Evolutionary conservation across 352 stramenopile species (phyloP), one percentile per base, ranked within the genome.

Genomic region (Peronosclerospora sorghi): DNA sequence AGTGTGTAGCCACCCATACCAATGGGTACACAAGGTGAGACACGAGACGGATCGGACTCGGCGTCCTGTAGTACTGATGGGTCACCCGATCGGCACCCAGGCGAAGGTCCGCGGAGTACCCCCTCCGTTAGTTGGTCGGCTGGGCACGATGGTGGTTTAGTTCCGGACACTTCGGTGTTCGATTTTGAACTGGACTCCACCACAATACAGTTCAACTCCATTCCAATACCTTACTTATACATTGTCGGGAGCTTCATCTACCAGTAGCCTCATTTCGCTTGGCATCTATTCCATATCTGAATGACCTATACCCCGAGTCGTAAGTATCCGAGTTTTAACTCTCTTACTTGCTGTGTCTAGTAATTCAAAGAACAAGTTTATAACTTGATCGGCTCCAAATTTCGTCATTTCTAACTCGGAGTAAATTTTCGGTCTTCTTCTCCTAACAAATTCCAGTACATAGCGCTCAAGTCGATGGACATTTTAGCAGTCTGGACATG

Each of bases 381-480:
- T 29, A 1, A 76, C 79, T 40, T 70, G 57, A 35, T 73, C 56
- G 5, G 78, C 72, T 6, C 74, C 78, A 38, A 86, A 86, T 15
- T 36, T 43, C 23, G 23, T 35, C 74, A 87, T 85, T 45, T 86
- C 60, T 1, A 38, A 54, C 27, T 68, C 55, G 1, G 67, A 71
- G 48, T 71, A 86, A 4, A 69, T 32, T 35, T 45, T 34, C 58
- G 70, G 46, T 90, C 78, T 10, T 71, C 69, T 26, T 60, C 41
- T 5, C 73, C 74, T 12, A 83, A 48, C 23, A 91, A 44, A 41
- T 87, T 86, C 75, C 76, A 91, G 60, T 91, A 91, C 79, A 87
- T 91, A 47, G 75, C 79, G 21, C 69, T 86, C 13, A 91, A 62
- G 40, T 89, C 69, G 37, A 91, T 79, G 6, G 64, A 68, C 37